Evolutionary conservation across 2,329 filamentous ascomycete genomes (phyloP), one percentile per base, ranked within the genome.

Genomic region (Cryphonectria japonica): DNA sequence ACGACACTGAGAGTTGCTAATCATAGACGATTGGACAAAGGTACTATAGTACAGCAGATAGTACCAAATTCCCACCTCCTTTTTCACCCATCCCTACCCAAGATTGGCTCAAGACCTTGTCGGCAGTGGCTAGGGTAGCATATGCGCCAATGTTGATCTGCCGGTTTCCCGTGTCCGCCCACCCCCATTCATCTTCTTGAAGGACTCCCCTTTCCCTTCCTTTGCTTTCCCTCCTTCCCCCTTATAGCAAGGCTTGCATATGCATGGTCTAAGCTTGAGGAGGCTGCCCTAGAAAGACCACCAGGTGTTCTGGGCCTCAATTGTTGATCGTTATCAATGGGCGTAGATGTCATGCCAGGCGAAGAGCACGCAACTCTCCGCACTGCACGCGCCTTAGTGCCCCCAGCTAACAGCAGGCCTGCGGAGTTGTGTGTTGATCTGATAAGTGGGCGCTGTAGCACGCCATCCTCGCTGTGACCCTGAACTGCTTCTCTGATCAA

Each of bases 291-390:
- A 3, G 22, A 61, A 14, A n/a, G 59, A 37, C 32, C 32, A 34
- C 22, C 59, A 2, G 19, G 59, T 34, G 32, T 32, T 61, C 59
- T 39, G 59, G 16, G 46, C 32, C 59, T 9, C 11, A 19, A 32
- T 29, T 67, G 65, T 32, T 46, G n/a, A 67, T 67, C 65, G 22
- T 66, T 11, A 66, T 66, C 26, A 52, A 26, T 19, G n/a, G 34
- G 7, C 34, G 52, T 59, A 37, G 52, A 43, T 67, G 65, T 26
- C 65, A 67, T 67, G 65, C 52, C 50, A 9, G 26, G 50, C 65
- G 16, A 7, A n/a, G 39, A 67, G 65, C 65, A 67, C 65, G 65
- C 65, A 67, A 67, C 46, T 34, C 34, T 54, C 63, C 46, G 46
- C 46, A 3, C 19, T 50, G 46, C 8, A n/a, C n/a, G 5, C 46